Conservation (phyloP, 2,329 filamentous ascomycete genomes). For the Fonsecaea multimorphosa region DNA sequence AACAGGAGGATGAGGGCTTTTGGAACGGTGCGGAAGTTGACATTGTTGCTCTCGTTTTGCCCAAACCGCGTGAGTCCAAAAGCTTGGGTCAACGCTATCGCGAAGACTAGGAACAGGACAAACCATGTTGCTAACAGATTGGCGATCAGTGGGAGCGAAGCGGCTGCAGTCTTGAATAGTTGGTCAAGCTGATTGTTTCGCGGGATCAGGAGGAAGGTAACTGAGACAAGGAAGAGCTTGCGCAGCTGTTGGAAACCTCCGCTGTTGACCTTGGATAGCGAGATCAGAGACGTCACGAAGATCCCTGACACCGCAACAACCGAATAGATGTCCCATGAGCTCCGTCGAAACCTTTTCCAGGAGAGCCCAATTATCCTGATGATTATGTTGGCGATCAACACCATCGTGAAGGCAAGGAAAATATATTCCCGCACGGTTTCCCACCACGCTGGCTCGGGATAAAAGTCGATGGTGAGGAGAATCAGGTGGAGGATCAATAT, state of each 20-base stretch:
- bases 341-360: slow-evolving; percentile 88
- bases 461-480: slow-evolving; percentile 84
- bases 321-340: slow-evolving; percentile 94
- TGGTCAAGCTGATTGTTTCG: slow-evolving; percentile 97
- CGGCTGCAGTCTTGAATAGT: slow-evolving; percentile 97
- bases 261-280: slow-evolving; percentile 64
- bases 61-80: slow-evolving; percentile 95
- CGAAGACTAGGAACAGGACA: slow-evolving; percentile 93
- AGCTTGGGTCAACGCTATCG: slow-evolving; percentile 93
- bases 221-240: slow-evolving; percentile 91
- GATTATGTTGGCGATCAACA: slow-evolving; percentile 81
- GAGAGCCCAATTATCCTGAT: slow-evolving; percentile 87
- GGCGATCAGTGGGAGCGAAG: slow-evolving; percentile 85
- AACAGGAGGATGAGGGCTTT: slow-evolving; percentile 94
- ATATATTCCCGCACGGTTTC: slow-evolving; percentile 70
- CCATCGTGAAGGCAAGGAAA: slow-evolving; percentile 79
- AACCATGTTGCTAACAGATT: slow-evolving; percentile 97
- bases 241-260: slow-evolving; percentile 78
- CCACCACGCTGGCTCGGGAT: slow-evolving; percentile 75
- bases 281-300: slow-evolving; percentile 79
- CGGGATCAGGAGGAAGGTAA: slow-evolving; percentile 88
- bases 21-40: slow-evolving; percentile 92
- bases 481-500: slow-evolving; percentile 82
- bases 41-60: slow-evolving; percentile 71
- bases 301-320: slow-evolving; percentile 79